phyloP scores from a whole-genome alignment of 306 rosid genomes.

The Castanea mollissima region DNA sequence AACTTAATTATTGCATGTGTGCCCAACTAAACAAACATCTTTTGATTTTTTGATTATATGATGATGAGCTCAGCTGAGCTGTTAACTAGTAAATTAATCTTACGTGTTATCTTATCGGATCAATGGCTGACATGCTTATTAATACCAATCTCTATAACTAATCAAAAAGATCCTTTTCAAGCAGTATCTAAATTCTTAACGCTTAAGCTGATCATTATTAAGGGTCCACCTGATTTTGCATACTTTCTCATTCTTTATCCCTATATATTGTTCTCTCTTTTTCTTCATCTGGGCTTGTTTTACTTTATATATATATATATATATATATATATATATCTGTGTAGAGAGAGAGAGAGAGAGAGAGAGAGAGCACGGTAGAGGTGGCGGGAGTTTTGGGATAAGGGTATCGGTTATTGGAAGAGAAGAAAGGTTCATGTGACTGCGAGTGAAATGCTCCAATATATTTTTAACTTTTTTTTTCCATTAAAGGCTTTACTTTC shows the following conservation, averaged over 20 bases:
- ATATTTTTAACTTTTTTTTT: too few species aligned
- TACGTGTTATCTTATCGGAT: slow-evolving; percentile 1
- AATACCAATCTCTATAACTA: background rate
- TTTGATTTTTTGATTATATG: background rate
- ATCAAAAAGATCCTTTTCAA: background rate
- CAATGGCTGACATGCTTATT: background rate
- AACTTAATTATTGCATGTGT: slow-evolving; percentile 27
- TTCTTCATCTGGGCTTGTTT: too few species aligned
- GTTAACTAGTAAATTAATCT: background rate
- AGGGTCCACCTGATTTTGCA: background rate
- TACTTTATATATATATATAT: too few species aligned
- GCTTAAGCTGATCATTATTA: background rate
- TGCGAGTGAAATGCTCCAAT: background rate
- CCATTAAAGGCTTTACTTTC: slow-evolving; percentile 24
- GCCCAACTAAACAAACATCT: background rate
- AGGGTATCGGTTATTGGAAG: slow-evolving; percentile 37
- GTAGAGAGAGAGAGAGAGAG: background rate
- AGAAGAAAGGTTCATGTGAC: slow-evolving; percentile 35
- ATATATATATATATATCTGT: too few species aligned
- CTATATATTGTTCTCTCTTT: too few species aligned
- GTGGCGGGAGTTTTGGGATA: slow-evolving; percentile 37
- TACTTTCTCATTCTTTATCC: too few species aligned
- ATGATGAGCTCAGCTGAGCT: slow-evolving; percentile 19
- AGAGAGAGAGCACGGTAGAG: slow-evolving; percentile 22
- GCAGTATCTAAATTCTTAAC: background rate